Conservation (phyloP, 1,284 basidiomycete species). For the Sphagnurus paluster region DNA sequence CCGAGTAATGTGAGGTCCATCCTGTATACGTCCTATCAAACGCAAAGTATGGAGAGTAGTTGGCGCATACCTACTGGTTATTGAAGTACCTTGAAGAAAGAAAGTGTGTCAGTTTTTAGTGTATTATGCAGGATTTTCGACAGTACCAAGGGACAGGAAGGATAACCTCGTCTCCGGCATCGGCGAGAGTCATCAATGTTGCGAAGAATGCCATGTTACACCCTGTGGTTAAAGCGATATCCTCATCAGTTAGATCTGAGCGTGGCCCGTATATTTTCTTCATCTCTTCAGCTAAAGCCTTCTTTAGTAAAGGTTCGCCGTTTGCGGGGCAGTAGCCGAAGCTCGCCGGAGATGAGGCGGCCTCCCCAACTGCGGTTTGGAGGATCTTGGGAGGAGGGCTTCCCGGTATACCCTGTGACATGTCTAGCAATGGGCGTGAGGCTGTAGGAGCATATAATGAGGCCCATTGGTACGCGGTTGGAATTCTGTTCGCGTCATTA, state of each 20-base stretch:
- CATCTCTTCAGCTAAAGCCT: conserved; percentile 67
- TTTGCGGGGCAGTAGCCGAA: conserved; percentile 68
- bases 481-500: conserved; percentile 48
- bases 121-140: background rate
- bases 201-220: conserved; percentile 76
- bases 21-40: conserved; percentile 33
- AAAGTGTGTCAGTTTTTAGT: background rate
- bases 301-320: conserved; percentile 61
- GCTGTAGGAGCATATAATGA: conserved; percentile 44
- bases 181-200: conserved; percentile 64
- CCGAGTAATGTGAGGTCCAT: conserved; percentile 75
- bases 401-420: conserved; percentile 79
- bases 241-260: conserved; percentile 49
- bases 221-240: conserved; percentile 66
- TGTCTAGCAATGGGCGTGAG: conserved; percentile 61
- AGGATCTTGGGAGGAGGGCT: conserved; percentile 58
- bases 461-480: conserved; percentile 70
- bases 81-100: conserved; percentile 66
- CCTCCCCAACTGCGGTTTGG: conserved; percentile 48
- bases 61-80: conserved; percentile 50
- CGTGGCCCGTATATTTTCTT: conserved; percentile 55
- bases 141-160: conserved; percentile 75
- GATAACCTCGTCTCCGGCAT: conserved; percentile 75
- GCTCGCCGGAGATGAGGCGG: conserved; percentile 45
- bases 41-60: conserved; percentile 1